Evolutionary conservation across 371 early-diverging fungal species (phyloP), one percentile per base, ranked within the genome.

Genomic region (Mucor piriformis): DNA sequence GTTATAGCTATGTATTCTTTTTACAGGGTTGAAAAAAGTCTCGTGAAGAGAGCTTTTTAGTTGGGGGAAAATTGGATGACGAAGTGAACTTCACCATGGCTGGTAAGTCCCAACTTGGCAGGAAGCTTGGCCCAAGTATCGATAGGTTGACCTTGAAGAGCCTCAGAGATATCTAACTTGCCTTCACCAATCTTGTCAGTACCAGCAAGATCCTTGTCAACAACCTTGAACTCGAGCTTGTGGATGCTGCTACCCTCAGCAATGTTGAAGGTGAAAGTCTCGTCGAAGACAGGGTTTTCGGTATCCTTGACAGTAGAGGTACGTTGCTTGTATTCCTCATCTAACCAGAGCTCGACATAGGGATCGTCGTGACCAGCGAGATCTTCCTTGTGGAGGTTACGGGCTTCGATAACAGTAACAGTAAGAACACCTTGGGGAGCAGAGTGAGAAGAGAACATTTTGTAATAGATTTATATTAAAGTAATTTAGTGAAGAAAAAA

Each of bases 41-140:
- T 6, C 6, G 29, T 0, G 1, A 13, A 13, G 38, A 13, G n/a
- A 13, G 15, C 12, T 27, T 15, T 21, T 64, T 58, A 57, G 48
- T 53, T 54, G 43, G 61, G 57, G 40, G 61, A 24, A 53, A 78
- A 74, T 48, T 67, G 57, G 16, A 69, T 57, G 47, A 29, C 40
- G 20, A 78, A 21, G 51, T 69, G 75, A 23, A 78, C 35, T 62
- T 78, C 79, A 53, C 79, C 79, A 32, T 75, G 75, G 56, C 70
- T 73, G 42, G 57, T 48, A 16, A 78, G 51, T 62, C 75, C 75
- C 51, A 75, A 47, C 62, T 64, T 70, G 53, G 73, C 79, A 32
- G 77, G 74, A 10, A 73, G 60, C 44, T 71, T 76, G 34, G 53
- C 63, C 75, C 75, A 77, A 15, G 63, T 64, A 59, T 77, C 73